Conservation (phyloP, 2,329 filamentous ascomycete species). For the Monilinia fructicola region DNA sequence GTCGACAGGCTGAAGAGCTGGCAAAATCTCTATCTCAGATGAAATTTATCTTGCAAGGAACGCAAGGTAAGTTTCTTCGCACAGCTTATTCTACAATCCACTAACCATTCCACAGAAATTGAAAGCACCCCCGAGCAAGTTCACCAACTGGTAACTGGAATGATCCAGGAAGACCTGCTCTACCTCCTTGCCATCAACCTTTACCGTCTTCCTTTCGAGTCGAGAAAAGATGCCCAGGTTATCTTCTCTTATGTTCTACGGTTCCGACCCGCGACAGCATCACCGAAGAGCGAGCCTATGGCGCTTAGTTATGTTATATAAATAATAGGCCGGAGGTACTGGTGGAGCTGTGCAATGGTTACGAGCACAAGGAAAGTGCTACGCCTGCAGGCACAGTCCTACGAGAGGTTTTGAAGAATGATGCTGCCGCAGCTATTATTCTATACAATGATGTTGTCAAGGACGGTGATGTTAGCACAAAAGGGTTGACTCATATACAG, state of each 20-base stretch:
- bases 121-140: slow-evolving; percentile 87
- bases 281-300: slow-evolving; percentile 71
- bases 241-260: slow-evolving; percentile 95
- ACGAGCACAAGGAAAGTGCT: slow-evolving; percentile 86
- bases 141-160: slow-evolving; percentile 76
- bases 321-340: slow-evolving; percentile 84
- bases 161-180: slow-evolving; percentile 87
- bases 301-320: slow-evolving; percentile 84
- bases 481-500: slow-evolving; percentile 76
- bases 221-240: slow-evolving; percentile 90
- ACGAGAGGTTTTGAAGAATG: slow-evolving; percentile 84
- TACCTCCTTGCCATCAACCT: slow-evolving; percentile 80
- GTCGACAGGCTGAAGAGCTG: slow-evolving; percentile 74
- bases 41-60: slow-evolving; percentile 91
- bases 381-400: slow-evolving; percentile 88
- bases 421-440: slow-evolving; percentile 86
- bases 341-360: slow-evolving; percentile 83
- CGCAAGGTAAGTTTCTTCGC: slow-evolving; percentile 62
- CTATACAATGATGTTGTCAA: slow-evolving; percentile 87
- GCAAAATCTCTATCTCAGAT: slow-evolving; percentile 84
- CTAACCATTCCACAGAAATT: slow-evolving; percentile 58
- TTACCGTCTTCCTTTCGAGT: slow-evolving; percentile 87
- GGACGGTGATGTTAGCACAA: slow-evolving; percentile 62
- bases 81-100: neutral
- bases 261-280: slow-evolving; percentile 71